Base-by-base conservation (phyloP, 345 rosid species). In the Citrus medica region DNA sequence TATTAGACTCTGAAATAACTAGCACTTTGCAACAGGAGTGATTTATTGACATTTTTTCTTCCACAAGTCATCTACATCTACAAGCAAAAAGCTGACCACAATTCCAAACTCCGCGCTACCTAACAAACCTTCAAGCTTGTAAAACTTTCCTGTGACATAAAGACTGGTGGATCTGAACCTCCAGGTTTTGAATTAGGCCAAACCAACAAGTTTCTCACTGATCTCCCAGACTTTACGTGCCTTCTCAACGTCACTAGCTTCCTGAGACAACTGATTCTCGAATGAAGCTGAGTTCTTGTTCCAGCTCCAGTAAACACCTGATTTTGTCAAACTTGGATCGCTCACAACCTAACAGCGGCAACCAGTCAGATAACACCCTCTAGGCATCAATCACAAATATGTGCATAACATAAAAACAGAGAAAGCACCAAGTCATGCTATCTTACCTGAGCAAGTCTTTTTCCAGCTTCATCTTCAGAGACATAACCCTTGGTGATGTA, bases 261-360 rank as follows among this genome's bases (percentile, higher is more conserved):
- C 98, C 76, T 91, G 83, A 22, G 99, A 96, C 78, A 96, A 78
- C 91, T 89, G 97, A 80, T 96, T 96, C 91, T 94, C 94, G 51
- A 94, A 96, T 17, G 98, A 93, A 32, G 99, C 98, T 0, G 99
- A 92, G 61, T 84, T 82, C 80, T 94, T 96, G 90, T 96, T 95
- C 99, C 98, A 95, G 89, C 95, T 93, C 98, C 98, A 93, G 87
- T 95, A 93, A n/a, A 92, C 98, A 42, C 97, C 97, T 0, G 97
- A 95, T 78, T 93, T 95, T 10, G 93, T 91, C 92, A 95, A 83
- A 88, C 91, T 89, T 35, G 97, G 98, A 14, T 93, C 95, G 33
- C 93, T 83, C 25, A 89, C 98, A 68, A 95, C 98, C 98, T 95
- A 66, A 76, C 55, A 48, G 67, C 55, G 83, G 63, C 67, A 82